Conservation (phyloP, 2,329 filamentous ascomycete genomes). For the Pseudocercospora ulei region DNA sequence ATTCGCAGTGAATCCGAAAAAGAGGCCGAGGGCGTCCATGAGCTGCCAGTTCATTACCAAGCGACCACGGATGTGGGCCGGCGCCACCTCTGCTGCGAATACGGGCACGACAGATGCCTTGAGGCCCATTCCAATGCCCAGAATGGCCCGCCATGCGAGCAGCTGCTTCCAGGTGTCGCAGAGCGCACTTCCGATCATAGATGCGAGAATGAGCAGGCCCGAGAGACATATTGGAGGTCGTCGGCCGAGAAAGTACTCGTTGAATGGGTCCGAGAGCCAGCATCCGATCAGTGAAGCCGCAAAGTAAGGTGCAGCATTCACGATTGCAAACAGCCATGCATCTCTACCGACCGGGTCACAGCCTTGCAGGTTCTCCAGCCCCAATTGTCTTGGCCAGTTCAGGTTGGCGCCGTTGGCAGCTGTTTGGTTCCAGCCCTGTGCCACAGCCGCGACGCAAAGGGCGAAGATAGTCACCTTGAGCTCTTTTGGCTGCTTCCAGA, state of each 20-base stretch:
- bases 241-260: conserved; percentile 31
- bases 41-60: conserved; percentile 33
- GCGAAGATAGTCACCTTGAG: conserved; percentile 31
- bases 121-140: conserved; percentile 33
- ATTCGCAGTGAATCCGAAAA: conserved; percentile 29
- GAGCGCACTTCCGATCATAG: conserved; percentile 29
- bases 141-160: conserved; percentile 29
- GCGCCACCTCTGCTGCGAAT: conserved; percentile 31
- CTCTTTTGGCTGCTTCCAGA: conserved; percentile 31
- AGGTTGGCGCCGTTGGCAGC: conserved; percentile 33
- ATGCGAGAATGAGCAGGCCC: conserved; percentile 28
- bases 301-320: conserved; percentile 33
- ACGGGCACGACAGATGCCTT: conserved; percentile 32
- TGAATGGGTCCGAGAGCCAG: conserved; percentile 32
- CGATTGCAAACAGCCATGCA: conserved; percentile 30
- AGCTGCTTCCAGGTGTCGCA: conserved; percentile 28
- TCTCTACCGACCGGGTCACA: conserved; percentile 18
- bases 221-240: conserved; percentile 29
- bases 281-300: conserved; percentile 23
- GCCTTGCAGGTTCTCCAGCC: conserved; percentile 16
- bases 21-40: conserved; percentile 30
- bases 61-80: conserved; percentile 24
- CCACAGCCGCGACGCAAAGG: conserved; percentile 32
- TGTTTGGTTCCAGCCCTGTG: conserved; percentile 34
- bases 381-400: conserved; percentile 29